These are phyloP conservation scores for Corymbia citriodora DNA, from an alignment of 441 rosid species.

Conservation along the genomic window DNA sequence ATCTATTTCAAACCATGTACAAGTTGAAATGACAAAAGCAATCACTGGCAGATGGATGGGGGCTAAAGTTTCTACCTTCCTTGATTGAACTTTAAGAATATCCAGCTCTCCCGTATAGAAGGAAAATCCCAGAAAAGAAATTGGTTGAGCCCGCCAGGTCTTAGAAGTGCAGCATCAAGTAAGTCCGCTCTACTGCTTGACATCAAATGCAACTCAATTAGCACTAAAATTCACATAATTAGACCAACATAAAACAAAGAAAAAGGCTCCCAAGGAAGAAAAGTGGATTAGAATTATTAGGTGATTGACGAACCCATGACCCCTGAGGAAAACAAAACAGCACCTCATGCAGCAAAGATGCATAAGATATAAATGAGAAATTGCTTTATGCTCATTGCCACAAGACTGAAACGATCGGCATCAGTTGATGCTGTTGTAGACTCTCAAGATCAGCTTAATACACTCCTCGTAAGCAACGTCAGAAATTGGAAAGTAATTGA, in stretches of 20 bases:
- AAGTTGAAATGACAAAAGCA: neutral
- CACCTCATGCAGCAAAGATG: neutral
- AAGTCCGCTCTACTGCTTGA: conserved; percentile 92
- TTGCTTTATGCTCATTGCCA: neutral
- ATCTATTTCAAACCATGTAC: neutral
- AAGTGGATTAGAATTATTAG: neutral
- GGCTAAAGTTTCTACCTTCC: conserved; percentile 49
- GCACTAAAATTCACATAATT: no score
- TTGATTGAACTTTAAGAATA: conserved; percentile 69
- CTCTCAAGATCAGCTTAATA: neutral
- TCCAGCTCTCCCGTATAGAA: conserved; percentile 62
- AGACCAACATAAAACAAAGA: neutral
- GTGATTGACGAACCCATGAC: neutral
- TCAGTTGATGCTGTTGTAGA: neutral
- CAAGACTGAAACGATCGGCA: neutral
- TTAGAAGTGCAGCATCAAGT: conserved; percentile 91
- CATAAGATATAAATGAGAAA: neutral
- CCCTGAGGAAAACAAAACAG: neutral
- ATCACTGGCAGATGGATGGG: neutral
- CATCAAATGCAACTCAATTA: neutral
- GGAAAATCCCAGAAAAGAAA: conserved; percentile 93
- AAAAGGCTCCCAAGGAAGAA: neutral
- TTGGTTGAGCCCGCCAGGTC: conserved; percentile 77
- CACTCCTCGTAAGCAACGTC: neutral
- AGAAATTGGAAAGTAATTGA: neutral